phyloP scores from a whole-genome alignment of 139 green algal genomes.

The Spirogloea muscicola region DNA sequence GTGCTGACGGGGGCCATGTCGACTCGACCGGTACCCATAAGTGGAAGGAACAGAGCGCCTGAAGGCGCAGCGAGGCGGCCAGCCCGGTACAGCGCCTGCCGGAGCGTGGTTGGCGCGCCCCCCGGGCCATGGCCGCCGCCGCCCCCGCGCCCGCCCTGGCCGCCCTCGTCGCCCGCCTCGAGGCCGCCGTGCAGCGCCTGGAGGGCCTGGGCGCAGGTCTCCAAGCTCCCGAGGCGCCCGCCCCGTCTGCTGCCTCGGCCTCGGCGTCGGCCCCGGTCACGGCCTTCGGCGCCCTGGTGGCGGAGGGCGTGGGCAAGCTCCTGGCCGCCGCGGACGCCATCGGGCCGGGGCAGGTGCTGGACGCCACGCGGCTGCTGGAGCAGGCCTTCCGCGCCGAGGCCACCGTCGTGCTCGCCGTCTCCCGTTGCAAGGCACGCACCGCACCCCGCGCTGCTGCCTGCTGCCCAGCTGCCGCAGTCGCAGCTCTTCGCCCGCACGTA shows the following conservation, averaged over 20 bases:
- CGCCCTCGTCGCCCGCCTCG: slow-evolving; percentile 24
- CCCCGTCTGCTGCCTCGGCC: background rate
- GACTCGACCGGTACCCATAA: too few species aligned
- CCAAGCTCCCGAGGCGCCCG: slow-evolving; percentile 1
- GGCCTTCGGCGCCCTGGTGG: slow-evolving; percentile 34
- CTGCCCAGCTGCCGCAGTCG: too few species aligned
- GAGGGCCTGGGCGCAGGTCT: slow-evolving; percentile 4
- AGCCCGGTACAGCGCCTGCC: too few species aligned
- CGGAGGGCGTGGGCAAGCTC: slow-evolving; percentile 7
- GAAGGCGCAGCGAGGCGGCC: too few species aligned
- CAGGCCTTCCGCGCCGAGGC: slow-evolving; percentile 21
- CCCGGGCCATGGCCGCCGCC: background rate
- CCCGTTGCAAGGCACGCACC: slow-evolving; percentile 39
- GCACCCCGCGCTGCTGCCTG: background rate
- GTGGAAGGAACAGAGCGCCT: too few species aligned
- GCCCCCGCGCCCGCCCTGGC: slow-evolving; percentile 5
- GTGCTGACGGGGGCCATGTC: too few species aligned
- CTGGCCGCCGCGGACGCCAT: slow-evolving; percentile 24
- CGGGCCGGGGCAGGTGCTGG: slow-evolving; percentile 11
- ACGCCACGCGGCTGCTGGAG: slow-evolving; percentile 28
- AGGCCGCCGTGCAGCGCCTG: slow-evolving; percentile 15
- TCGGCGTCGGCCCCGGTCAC: background rate
- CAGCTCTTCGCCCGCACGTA: too few species aligned
- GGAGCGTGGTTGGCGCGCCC: background rate
- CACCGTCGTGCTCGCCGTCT: slow-evolving; percentile 10